Base-by-base conservation (phyloP, 169 alveolate species). In the Ichthyophthirius multifiliis region DNA sequence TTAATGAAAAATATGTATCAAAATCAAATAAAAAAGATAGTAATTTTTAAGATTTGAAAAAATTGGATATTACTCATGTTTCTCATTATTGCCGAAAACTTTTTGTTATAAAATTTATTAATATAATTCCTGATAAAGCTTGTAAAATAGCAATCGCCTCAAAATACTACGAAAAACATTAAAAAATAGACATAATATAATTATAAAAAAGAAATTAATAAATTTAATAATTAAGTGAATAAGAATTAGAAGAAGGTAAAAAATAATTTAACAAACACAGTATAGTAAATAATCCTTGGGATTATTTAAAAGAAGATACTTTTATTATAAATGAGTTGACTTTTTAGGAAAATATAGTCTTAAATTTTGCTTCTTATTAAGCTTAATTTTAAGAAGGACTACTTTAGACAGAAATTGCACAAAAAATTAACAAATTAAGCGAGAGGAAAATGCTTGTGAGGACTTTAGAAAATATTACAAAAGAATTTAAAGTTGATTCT, bases 291-390 rank as follows among this genome's bases (percentile, higher is more conserved):
- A 39, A 55, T 0, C 71, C 71, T 27, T 55, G 71, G 71, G 31
- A 27, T 12, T 55, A 55, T 27, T 7, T 55, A 9, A 55, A 55
- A 10, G 71, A 55, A 55, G 71, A 55, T 27, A 55, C 71, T 0
- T 55, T 55, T 23, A 55, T 55, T 15, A 7, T 55, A 0, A 55
- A 55, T 27, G 71, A 55, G 71, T 39, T 55, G 3, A 55, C 71
- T 27, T 55, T 55, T n/a, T 27, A 16, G 23, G 13, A 55, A 27
- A 55, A 55, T 55, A 55, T 55, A n/a, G 43, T 55, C 3, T 23
- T 55, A 10, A 55, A 55, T 55, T 55, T 55, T 55, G 71, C 71
- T 13, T 55, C 71, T 55, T 55, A 55, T 18, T 34, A 55, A 27
- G 71, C 71, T 18, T 55, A 10, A 27, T 55, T 55, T 5, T 27